Percentiles rank a stretch among this genome's conserved stretches.
Conservation (phyloP, 352 stramenopile species). For the Globisporangium paddicum region DNA sequence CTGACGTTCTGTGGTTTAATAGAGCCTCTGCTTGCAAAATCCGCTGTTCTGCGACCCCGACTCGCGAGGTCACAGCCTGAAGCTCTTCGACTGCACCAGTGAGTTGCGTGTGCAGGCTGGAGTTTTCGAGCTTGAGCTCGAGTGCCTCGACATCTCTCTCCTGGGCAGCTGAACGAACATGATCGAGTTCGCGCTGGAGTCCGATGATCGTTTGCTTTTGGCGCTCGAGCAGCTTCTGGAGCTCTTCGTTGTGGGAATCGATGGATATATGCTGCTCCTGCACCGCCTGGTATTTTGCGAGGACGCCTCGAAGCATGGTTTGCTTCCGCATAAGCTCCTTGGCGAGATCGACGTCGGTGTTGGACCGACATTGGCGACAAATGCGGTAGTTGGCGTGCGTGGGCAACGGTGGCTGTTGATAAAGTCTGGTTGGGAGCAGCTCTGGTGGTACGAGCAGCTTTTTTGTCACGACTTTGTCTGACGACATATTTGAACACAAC, state of each 20-base stretch:
- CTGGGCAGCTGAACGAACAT: not conserved
- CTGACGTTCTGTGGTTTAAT: not conserved
- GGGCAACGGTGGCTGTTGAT: not conserved
- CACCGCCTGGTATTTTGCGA: conserved; percentile 22
- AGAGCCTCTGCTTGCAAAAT: not conserved
- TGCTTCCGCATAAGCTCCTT: conserved; percentile 29
- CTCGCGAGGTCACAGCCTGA: not conserved
- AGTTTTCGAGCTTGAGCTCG: conserved; percentile 1
- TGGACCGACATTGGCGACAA: conserved; percentile 26
- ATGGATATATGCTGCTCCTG: conserved; percentile 12
- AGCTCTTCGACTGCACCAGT: conserved; percentile 4
- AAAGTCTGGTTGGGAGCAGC: not conserved
- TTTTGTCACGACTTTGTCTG: not conserved
- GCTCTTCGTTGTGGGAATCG: not conserved
- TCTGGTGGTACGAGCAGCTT: not conserved
- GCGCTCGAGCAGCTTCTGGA: not conserved
- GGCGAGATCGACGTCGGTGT: conserved; percentile 24
- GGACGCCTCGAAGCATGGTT: conserved; percentile 14
- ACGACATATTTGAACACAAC: not conserved
- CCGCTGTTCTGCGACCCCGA: conserved; percentile 3
- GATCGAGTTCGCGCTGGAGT: conserved; percentile 5
- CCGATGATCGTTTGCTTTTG: conserved; percentile 4
- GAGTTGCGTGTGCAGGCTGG: conserved; percentile 3
- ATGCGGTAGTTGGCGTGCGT: conserved; percentile 17
- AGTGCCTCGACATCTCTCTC: not conserved